Conservation (phyloP, 2,329 filamentous ascomycete species). For the Hypoxylon sp. region DNA sequence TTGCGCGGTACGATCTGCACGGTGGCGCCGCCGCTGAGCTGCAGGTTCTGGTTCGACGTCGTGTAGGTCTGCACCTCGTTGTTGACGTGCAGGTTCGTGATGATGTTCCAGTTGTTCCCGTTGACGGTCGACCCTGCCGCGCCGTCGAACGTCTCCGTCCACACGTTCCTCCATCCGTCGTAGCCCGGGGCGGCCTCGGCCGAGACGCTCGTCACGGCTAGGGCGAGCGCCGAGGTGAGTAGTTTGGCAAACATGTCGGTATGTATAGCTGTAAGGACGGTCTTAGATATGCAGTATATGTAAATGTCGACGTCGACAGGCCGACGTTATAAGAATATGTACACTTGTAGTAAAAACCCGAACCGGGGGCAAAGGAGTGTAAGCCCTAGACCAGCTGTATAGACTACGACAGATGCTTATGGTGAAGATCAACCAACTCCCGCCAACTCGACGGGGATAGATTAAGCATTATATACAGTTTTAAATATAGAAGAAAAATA, state of each 20-base stretch:
- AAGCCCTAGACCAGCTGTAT: slow-evolving; percentile 46
- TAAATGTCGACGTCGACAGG: neutral
- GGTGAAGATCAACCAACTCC: slow-evolving; percentile 36
- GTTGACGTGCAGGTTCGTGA: slow-evolving; percentile 63
- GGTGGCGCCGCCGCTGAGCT: slow-evolving; percentile 66
- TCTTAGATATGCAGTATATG: slow-evolving; percentile 22
- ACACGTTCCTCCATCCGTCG: slow-evolving; percentile 60
- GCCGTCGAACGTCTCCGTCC: slow-evolving; percentile 63
- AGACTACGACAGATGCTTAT: slow-evolving; percentile 39
- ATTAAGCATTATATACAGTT: slow-evolving; percentile 30
- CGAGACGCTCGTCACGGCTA: slow-evolving; percentile 36
- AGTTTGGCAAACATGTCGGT: slow-evolving; percentile 48
- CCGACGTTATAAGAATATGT: slow-evolving; percentile 38
- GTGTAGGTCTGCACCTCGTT: slow-evolving; percentile 65
- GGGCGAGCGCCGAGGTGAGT: slow-evolving; percentile 42
- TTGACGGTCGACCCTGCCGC: slow-evolving; percentile 57
- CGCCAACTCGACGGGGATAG: slow-evolving; percentile 43
- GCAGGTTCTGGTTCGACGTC: slow-evolving; percentile 61
- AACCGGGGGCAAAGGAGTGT: slow-evolving; percentile 47
- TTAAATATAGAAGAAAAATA: slow-evolving; percentile 32
- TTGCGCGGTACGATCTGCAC: slow-evolving; percentile 66
- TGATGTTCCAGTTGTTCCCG: slow-evolving; percentile 62
- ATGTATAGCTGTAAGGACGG: slow-evolving; percentile 24
- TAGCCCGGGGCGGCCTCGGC: slow-evolving; percentile 56
- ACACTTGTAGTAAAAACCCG: slow-evolving; percentile 41